Conservation (phyloP, 2,329 filamentous ascomycete species). For the Aspergillus neoniger region DNA sequence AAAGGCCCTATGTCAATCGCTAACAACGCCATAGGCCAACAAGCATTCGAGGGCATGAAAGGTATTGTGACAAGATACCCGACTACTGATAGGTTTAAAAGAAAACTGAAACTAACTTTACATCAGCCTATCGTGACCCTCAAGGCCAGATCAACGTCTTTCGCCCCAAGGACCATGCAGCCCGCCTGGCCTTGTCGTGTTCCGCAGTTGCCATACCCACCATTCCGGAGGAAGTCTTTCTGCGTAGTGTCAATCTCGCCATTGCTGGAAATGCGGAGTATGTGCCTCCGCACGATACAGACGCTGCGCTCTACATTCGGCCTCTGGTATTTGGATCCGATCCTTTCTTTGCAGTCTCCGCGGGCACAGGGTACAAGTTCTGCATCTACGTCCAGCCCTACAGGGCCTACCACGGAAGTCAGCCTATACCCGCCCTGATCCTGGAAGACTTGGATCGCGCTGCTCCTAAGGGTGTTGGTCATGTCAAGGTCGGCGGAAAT, state of each 20-base stretch:
- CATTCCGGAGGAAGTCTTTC: constrained; percentile 32
- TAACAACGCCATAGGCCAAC: constrained; percentile 34
- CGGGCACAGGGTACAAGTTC: constrained; percentile 31
- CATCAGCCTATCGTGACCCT: constrained; percentile 20
- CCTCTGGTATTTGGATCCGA: constrained; percentile 36
- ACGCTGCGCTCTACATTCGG: constrained; percentile 39
- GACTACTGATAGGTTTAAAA: no score
- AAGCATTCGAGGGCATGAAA: constrained; percentile 59
- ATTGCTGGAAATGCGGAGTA: constrained; percentile 4
- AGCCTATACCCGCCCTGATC: constrained; percentile 26
- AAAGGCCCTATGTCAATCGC: accelerated
- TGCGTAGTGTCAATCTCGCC: constrained; percentile 11
- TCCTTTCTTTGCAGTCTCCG: constrained; percentile 26
- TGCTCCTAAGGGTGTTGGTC: constrained; percentile 36
- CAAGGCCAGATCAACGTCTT: constrained; percentile 35
- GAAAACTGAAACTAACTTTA: no score
- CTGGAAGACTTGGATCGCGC: constrained; percentile 40
- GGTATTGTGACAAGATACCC: constrained; percentile 10
- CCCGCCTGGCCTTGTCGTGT: constrained; percentile 31
- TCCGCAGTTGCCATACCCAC: constrained; percentile 34
- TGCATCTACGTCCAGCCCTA: constrained; percentile 32
- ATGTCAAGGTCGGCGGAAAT: constrained; percentile 41
- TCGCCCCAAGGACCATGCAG: constrained; percentile 33
- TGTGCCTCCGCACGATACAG: constrained; percentile 21
- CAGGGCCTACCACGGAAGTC: constrained; percentile 2